Evolutionary conservation across 2,329 filamentous ascomycete genomes (phyloP).

Genomic region (Aspergillus quadricinctus): DNA sequence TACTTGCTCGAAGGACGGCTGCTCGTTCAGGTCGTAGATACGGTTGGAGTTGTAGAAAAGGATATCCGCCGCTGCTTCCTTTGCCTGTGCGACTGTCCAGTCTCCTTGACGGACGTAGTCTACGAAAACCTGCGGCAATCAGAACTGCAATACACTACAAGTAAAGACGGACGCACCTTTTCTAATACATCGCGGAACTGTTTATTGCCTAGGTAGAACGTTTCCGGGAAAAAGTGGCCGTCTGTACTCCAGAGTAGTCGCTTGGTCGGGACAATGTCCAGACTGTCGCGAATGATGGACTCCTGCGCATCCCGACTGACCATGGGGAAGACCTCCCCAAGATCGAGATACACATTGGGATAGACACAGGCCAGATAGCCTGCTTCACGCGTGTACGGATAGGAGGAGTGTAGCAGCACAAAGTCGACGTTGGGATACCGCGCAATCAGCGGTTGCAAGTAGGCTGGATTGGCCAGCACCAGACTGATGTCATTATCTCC

Average conservation of each 20-base stretch:
- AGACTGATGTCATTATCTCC: constrained; percentile 75
- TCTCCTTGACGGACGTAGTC: constrained; percentile 64
- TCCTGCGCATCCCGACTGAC: constrained; percentile 73
- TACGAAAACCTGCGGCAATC: constrained; percentile 51
- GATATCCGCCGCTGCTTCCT: constrained; percentile 61
- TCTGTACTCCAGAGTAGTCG: constrained; percentile 80
- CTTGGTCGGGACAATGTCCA: constrained; percentile 69
- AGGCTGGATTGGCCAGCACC: constrained; percentile 65
- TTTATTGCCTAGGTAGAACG: constrained; percentile 66
- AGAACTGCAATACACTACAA: background rate
- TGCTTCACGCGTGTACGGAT: constrained; percentile 74
- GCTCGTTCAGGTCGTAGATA: constrained; percentile 61
- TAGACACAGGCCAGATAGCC: constrained; percentile 76
- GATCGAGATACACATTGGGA: constrained; percentile 74
- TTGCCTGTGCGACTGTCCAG: constrained; percentile 58
- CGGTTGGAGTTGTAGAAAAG: constrained; percentile 73
- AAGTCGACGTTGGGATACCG: constrained; percentile 66
- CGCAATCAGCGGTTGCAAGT: constrained; percentile 69
- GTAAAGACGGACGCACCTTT: constrained; percentile 45
- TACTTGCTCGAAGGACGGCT: constrained; percentile 18
- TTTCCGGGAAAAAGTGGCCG: constrained; percentile 75
- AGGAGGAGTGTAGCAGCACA: constrained; percentile 74
- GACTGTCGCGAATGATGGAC: constrained; percentile 62
- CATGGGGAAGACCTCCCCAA: constrained; percentile 78
- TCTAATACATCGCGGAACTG: constrained; percentile 70